phyloP scores from a whole-genome alignment of 2,329 filamentous ascomycete genomes.

The Didymella sp. region DNA sequence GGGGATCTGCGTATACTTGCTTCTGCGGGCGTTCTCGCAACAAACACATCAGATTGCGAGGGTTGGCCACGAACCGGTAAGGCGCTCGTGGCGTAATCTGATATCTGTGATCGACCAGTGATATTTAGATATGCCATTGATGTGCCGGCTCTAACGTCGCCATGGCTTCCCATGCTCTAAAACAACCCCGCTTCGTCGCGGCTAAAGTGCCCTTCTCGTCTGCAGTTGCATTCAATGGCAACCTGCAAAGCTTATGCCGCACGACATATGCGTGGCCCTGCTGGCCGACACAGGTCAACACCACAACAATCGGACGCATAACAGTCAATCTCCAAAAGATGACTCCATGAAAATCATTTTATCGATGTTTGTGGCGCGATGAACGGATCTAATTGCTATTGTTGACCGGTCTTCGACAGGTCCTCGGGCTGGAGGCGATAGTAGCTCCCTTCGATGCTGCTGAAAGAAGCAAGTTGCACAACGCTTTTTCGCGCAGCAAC shows the following conservation, averaged over 20 bases:
- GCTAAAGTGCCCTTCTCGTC: constrained; percentile 14
- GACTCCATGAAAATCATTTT: not conserved
- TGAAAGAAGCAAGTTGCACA: constrained; percentile 17
- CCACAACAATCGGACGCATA: constrained; percentile 14
- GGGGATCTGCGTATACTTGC: constrained; percentile 14
- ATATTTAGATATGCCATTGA: constrained; percentile 5
- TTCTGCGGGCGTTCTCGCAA: constrained; percentile 5
- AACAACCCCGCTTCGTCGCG: constrained; percentile 10
- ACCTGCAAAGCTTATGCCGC: constrained; percentile 15
- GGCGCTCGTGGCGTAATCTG: constrained; percentile 28
- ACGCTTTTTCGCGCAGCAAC: constrained; percentile 15
- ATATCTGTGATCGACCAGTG: constrained; percentile 25
- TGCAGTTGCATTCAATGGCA: constrained; percentile 17
- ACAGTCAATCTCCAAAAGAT: not conserved
- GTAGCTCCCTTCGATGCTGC: constrained; percentile 7
- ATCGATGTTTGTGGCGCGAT: not conserved
- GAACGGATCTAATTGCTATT: not conserved
- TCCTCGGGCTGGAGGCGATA: not conserved
- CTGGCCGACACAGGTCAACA: constrained; percentile 11
- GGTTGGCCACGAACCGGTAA: constrained; percentile 21
- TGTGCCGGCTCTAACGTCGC: constrained; percentile 3
- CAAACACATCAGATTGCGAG: constrained; percentile 10
- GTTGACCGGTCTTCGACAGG: not conserved
- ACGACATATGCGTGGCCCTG: constrained; percentile 5
- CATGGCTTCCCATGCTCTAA: constrained; percentile 6